A percentile compares a stretch with the other conserved stretches of the same genome.
Conservation (phyloP, 2,329 filamentous ascomycete genomes). For the Metarhizium sp. region DNA sequence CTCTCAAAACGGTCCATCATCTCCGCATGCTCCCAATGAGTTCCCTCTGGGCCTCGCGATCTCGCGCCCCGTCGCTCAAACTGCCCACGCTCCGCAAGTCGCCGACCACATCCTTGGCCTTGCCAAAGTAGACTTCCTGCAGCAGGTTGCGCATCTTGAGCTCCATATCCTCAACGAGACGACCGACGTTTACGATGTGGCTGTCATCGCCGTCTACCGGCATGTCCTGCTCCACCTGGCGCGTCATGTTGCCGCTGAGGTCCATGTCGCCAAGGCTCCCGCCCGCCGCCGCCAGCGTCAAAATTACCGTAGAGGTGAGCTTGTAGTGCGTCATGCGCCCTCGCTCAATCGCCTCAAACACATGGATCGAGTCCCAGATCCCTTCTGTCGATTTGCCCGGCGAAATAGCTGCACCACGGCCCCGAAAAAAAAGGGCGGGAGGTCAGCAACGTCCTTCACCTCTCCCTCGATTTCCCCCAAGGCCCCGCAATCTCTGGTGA, state of each 20-base stretch:
- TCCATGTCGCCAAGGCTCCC: constrained; percentile 71
- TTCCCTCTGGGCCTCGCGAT: constrained; percentile 78
- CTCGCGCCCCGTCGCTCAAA: constrained; percentile 74
- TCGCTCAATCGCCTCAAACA: constrained; percentile 92
- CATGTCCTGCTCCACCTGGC: constrained; percentile 88
- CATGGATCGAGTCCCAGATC: constrained; percentile 97
- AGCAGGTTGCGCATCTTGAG: constrained; percentile 97
- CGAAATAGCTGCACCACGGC: constrained; percentile 44
- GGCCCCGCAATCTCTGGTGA: background rate
- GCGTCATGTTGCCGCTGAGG: constrained; percentile 94
- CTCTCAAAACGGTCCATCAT: constrained; percentile 17
- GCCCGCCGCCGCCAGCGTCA: constrained; percentile 62
- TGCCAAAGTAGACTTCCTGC: constrained; percentile 99
- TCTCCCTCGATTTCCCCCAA: too few relatives aligned
- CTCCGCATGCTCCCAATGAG: constrained; percentile 61
- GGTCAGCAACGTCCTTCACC: background rate
- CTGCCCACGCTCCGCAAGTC: constrained; percentile 81
- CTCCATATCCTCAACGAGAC: constrained; percentile 97
- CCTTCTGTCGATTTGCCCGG: constrained; percentile 60
- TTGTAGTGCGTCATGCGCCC: constrained; percentile 93
- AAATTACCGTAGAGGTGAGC: constrained; percentile 91
- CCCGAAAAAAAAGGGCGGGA: background rate
- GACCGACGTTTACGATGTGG: constrained; percentile 92
- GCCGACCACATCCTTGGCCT: constrained; percentile 96
- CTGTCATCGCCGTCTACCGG: constrained; percentile 82